These are phyloP conservation scores for Dionaea muscipula DNA, from an alignment of 179 eudicot species.

Conservation along the genomic window DNA sequence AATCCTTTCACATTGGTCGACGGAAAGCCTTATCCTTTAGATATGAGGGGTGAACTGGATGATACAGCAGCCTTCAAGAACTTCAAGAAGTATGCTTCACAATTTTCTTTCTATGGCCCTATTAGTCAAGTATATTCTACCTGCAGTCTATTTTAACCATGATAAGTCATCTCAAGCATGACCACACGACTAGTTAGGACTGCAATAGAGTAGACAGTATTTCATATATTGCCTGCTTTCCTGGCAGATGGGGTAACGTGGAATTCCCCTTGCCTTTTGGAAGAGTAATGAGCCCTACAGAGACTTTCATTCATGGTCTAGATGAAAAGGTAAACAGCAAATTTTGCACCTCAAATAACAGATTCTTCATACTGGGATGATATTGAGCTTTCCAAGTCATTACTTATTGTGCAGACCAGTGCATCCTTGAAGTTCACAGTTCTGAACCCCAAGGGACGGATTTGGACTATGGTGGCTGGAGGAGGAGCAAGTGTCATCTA, in stretches of 20 bases:
- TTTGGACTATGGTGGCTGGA: conserved; percentile 79
- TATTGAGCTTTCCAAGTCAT: neutral
- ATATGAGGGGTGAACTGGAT: conserved; percentile 71
- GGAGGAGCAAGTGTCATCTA: conserved; percentile 77
- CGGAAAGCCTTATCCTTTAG: conserved; percentile 64
- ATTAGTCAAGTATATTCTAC: neutral
- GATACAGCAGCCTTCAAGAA: conserved; percentile 67
- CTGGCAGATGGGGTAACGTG: conserved; percentile 45
- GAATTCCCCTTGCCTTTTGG: conserved; percentile 66
- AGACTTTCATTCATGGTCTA: conserved; percentile 48
- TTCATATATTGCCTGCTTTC: neutral
- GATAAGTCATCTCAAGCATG: neutral
- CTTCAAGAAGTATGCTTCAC: conserved; percentile 41
- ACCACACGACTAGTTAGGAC: too few relatives aligned
- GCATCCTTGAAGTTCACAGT: conserved; percentile 71
- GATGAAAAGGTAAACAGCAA: conserved; percentile 43
- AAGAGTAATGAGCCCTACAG: conserved; percentile 57
- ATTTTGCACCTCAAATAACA: neutral
- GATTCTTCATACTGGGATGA: conserved; percentile 4
- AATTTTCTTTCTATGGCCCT: neutral
- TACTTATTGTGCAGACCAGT: conserved; percentile 41
- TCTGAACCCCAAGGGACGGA: conserved; percentile 58
- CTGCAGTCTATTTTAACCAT: neutral
- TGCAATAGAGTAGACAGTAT: neutral
- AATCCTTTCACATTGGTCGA: conserved; percentile 57